Base-by-base conservation (phyloP, 345 rosid species). In the Gossypium australe region DNA sequence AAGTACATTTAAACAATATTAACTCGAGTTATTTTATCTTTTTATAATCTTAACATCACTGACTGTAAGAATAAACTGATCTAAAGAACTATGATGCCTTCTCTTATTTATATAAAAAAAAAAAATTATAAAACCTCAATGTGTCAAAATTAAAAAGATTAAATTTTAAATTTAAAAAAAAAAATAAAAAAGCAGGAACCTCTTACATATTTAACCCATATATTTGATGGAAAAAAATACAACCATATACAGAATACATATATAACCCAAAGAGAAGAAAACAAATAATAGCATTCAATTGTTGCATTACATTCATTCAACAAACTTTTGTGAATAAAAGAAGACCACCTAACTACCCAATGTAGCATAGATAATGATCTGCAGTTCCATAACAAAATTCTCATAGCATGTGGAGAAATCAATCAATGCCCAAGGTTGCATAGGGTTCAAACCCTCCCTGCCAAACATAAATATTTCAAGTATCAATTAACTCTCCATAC, bases 391-490 rank as follows among this genome's bases (percentile, higher is more conserved):
- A 43, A 44, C 53, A 27, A 45, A 45, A 12, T 44, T 22, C 4
- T 12, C 49, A 6, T 45, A 10, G 17, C 58, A 22, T 9, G 67
- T 43, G 13, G 44, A 59, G 44, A 41, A 25, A 79, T 87, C 87
- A 89, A 68, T 90, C 98, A 75, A 93, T 93, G 83, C 93, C 94
- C 94, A 89, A 83, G 64, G 93, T 88, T 58, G 89, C 88, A 80
- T 84, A 93, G 63, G 97, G 89, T 81, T 89, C 94, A 78, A 79
- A 83, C 69, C 85, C 90, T 84, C 94, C 97, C 97, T 93, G 91
- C 72, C 78, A 80, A 80, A 61, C 70, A 80, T 38, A 55, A 71
- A 68, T 76, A 61, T 56, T 14, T 53, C 41, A 20, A 68, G 38
- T 14, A 78, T 82, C n/a, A 84, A 77, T 80, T 78, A 61, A 62